Evolutionary conservation across 805 yeast species (phyloP).

Genomic region (Millerozyma acaciae): DNA sequence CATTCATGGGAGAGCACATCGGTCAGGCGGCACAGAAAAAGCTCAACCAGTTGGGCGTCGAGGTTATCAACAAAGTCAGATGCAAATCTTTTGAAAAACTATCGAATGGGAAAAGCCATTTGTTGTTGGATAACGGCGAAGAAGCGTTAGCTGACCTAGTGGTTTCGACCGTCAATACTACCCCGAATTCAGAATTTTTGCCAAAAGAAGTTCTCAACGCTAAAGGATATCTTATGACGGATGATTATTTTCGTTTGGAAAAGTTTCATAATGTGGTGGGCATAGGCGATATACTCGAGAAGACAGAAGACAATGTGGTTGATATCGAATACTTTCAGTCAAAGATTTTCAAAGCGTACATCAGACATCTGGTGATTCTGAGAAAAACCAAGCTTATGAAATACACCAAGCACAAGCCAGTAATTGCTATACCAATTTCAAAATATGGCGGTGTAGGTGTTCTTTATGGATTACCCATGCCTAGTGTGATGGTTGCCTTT

Average conservation of each 20-base stretch:
- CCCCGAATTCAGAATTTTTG: slow-evolving; percentile 30
- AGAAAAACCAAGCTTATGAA: background rate
- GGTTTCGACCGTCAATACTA: slow-evolving; percentile 17
- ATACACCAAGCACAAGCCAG: slow-evolving; percentile 1
- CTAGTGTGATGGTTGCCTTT: slow-evolving; percentile 15
- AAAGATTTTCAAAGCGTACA: slow-evolving; percentile 9
- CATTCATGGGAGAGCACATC: slow-evolving; percentile 11
- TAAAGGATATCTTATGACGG: slow-evolving; percentile 25
- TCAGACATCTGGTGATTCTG: slow-evolving; percentile 9
- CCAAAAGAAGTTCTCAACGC: slow-evolving; percentile 17
- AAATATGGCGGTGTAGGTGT: slow-evolving; percentile 23
- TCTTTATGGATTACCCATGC: slow-evolving; percentile 13
- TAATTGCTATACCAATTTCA: slow-evolving; percentile 19
- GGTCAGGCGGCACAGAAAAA: slow-evolving; percentile 11
- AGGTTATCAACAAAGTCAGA: slow-evolving; percentile 16
- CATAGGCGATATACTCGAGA: slow-evolving; percentile 30
- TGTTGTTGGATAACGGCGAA: slow-evolving; percentile 14
- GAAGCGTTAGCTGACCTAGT: slow-evolving; percentile 23
- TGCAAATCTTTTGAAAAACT: slow-evolving; percentile 3
- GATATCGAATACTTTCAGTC: slow-evolving; percentile 23
- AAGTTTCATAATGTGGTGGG: slow-evolving; percentile 25
- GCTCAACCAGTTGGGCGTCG: slow-evolving; percentile 15
- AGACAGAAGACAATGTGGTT: slow-evolving; percentile 17
- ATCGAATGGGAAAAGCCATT: background rate
- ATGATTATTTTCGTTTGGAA: slow-evolving; percentile 20